Evolutionary conservation across 2,329 filamentous ascomycete species (phyloP).

Genomic region (Aschersonia sp.): DNA sequence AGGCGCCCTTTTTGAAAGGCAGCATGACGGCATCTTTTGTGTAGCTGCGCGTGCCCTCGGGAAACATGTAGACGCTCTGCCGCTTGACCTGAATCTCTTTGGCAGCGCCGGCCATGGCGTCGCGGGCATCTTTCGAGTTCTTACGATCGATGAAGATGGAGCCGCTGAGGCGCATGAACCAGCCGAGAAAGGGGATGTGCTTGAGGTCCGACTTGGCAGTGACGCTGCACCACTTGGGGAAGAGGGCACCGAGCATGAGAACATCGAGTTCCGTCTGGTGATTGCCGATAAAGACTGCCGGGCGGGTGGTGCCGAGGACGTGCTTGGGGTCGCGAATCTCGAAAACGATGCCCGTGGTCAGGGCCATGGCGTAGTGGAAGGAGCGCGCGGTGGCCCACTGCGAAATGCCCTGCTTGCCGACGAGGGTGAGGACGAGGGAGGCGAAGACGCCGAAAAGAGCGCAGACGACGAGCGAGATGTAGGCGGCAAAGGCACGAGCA

Average conservation of each 20-base stretch:
- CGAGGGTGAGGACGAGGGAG: conserved; percentile 53
- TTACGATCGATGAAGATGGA: conserved; percentile 91
- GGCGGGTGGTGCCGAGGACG: conserved; percentile 50
- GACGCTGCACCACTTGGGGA: conserved; percentile 82
- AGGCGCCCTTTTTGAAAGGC: conserved; percentile 98
- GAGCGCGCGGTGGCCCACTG: conserved; percentile 73
- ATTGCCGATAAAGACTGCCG: conserved; percentile 84
- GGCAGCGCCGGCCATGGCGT: conserved; percentile 74
- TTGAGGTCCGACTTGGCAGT: conserved; percentile 82
- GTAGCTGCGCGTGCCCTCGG: conserved; percentile 89
- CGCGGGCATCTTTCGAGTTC: conserved; percentile 67
- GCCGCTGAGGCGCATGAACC: conserved; percentile 83
- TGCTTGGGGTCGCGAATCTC: conserved; percentile 52
- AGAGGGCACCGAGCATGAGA: conserved; percentile 75
- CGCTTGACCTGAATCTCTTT: conserved; percentile 57
- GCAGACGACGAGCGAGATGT: conserved; percentile 42
- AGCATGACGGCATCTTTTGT: conserved; percentile 65
- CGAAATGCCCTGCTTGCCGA: conserved; percentile 59
- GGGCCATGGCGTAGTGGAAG: conserved; percentile 68
- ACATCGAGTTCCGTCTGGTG: conserved; percentile 96
- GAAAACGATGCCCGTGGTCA: conserved; percentile 66
- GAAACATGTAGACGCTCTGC: conserved; percentile 76
- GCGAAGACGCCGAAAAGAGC: conserved; percentile 63
- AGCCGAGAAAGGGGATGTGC: conserved; percentile 71
- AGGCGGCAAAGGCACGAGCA: conserved; percentile 53